phyloP scores from a whole-genome alignment of 2,329 filamentous ascomycete genomes.

The Thelonectria rubi region DNA sequence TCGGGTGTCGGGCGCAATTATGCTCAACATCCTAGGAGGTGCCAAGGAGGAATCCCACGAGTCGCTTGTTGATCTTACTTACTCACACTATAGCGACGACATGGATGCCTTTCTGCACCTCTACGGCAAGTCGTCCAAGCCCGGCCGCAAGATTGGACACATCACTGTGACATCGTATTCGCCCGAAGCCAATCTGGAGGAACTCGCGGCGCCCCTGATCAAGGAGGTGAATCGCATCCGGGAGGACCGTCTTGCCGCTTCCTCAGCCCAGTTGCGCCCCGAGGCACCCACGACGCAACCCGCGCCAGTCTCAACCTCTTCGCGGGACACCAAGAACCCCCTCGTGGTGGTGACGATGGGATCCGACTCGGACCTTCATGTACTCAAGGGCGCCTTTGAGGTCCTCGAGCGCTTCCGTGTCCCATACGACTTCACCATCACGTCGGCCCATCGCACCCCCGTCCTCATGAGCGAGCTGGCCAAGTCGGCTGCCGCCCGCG shows the following conservation, averaged over 20 bases:
- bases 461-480: constrained; percentile 75
- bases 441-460: constrained; percentile 81
- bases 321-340: constrained; percentile 48
- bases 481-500: constrained; percentile 67
- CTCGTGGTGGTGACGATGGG: constrained; percentile 85
- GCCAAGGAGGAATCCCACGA: constrained; percentile 70
- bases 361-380: constrained; percentile 78
- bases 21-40: constrained; percentile 84
- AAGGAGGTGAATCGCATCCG: constrained; percentile 68
- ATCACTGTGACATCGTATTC: constrained; percentile 80
- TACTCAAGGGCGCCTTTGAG: constrained; percentile 72
- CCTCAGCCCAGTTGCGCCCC: constrained; percentile 50
- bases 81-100: constrained; percentile 53
- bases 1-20: constrained; percentile 71
- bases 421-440: constrained; percentile 77
- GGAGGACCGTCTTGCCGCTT: constrained; percentile 59
- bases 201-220: constrained; percentile 73
- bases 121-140: constrained; percentile 90
- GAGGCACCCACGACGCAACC: constrained; percentile 11
- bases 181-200: constrained; percentile 69
- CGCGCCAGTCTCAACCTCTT: constrained; percentile 32
- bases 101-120: constrained; percentile 75
- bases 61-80: constrained; percentile 57
- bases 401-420: constrained; percentile 76
- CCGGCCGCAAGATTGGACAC: constrained; percentile 94